Base-by-base conservation (phyloP, 495 filamentous ascomycete genomes). In the Podospora appendiculata region DNA sequence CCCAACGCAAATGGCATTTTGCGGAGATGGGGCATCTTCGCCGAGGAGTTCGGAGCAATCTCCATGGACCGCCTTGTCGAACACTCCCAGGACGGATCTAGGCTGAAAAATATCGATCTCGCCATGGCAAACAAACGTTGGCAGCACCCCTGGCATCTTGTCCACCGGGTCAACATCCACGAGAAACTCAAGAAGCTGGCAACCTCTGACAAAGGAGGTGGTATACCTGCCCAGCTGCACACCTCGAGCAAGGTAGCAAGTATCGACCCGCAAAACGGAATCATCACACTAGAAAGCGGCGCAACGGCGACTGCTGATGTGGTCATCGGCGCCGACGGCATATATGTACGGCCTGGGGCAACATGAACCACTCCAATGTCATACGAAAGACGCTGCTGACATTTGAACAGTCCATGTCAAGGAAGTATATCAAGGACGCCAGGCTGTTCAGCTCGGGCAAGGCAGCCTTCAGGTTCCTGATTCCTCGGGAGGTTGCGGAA, bases 391-490 rank as follows among this genome's bases (percentile, higher is more conserved):
- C 25, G 25, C 25, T 25, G 25, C 25, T 25, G 25, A 25, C 25
- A 25, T 25, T 25, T 25, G 25, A 16, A 16, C 43, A 71, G 59
- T 73, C 70, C 13, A 55, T 4, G n/a, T 61, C 62, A 19, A 60
- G 70, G 44, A 54, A 58, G 39, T 46, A 47, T 16, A 47, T 75
- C 18, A 63, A 59, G 11, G 62, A 67, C 10, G 39, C 67, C 19
- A 65, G 66, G 13, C 59, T 76, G 4, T 70, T 71, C 42, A 64
- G 73, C 51, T 75, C 73, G 6, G 80, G 82, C 7, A 79, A 76
- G 51, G 76, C 71, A 46, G 81, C 82, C 2, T 86, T 81, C 62
- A 72, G 82, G n/a, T 85, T 86, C 59, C 59, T 83, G 3, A 67
- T 85, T 1, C 61, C 69, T 3, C 67, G 71, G 3, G 57, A 75